phyloP scores from a whole-genome alignment of 257 asterid genomes.

The Penstemon newberryi region DNA sequence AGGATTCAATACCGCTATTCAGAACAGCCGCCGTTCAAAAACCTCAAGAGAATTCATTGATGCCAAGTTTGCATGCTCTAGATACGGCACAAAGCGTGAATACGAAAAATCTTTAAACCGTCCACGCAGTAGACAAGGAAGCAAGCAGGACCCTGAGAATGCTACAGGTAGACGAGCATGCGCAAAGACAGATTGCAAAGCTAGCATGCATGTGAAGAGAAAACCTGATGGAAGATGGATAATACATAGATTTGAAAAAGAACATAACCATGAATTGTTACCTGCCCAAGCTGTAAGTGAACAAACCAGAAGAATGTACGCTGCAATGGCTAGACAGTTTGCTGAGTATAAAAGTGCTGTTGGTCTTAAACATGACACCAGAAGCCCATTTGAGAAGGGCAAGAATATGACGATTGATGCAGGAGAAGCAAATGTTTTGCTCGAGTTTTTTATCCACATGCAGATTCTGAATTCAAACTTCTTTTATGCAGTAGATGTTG shows the following conservation, averaged over 20 bases:
- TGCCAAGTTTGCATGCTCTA: conserved; percentile 94
- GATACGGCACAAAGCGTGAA: conserved; percentile 94
- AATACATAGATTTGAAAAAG: conserved; percentile 91
- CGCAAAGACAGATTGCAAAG: conserved; percentile 95
- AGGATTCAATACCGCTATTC: conserved; percentile 90
- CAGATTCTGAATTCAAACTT: conserved; percentile 74
- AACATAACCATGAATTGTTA: conserved; percentile 86
- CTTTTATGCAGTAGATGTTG: conserved; percentile 76
- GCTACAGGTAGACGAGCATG: conserved; percentile 90
- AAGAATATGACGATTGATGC: conserved; percentile 65
- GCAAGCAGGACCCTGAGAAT: conserved; percentile 77
- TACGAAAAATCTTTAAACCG: conserved; percentile 80
- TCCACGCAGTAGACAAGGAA: conserved; percentile 83
- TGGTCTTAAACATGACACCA: conserved; percentile 68
- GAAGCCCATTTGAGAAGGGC: conserved; percentile 68
- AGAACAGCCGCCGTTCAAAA: conserved; percentile 91
- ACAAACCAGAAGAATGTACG: conserved; percentile 91
- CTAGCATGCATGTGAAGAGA: conserved; percentile 99
- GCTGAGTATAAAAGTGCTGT: conserved; percentile 88
- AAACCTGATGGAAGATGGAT: conserved; percentile 92
- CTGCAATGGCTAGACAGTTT: conserved; percentile 92
- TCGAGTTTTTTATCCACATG: conserved; percentile 77
- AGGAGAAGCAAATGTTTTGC: conserved; percentile 53
- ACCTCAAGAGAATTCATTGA: conserved; percentile 91
- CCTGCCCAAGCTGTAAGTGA: conserved; percentile 97